Percentiles rank a stretch among this genome's conserved stretches.
Evolutionary conservation across 148 eudicot genomes (phyloP).

Genomic region (Vaccinium myrtillus): DNA sequence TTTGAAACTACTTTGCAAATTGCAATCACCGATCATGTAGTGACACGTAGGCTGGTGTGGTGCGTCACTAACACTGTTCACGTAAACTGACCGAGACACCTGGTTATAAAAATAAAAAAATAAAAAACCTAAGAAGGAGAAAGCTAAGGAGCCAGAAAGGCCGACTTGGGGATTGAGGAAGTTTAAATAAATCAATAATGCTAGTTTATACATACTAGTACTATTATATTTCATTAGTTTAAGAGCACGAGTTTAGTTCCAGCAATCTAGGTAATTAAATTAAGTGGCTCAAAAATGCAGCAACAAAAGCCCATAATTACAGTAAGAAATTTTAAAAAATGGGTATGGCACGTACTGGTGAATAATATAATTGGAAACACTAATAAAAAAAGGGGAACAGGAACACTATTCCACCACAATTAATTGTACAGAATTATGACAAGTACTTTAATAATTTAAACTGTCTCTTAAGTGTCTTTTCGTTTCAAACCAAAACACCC

Average conservation of each 20-base stretch:
- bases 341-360: neutral
- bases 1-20: no score
- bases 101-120: neutral
- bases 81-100: no score
- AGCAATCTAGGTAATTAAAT: slow-evolving; percentile 18
- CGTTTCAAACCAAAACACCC: no score
- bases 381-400: neutral
- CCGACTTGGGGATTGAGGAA: slow-evolving; percentile 26
- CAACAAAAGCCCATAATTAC: slow-evolving; percentile 6
- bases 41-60: no score
- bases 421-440: neutral
- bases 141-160: slow-evolving; percentile 17
- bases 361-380: neutral
- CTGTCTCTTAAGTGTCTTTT: no score
- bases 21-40: no score
- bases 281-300: neutral
- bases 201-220: neutral
- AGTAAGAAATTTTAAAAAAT: neutral
- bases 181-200: neutral
- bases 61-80: no score
- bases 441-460: no score
- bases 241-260: slow-evolving; percentile 30
- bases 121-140: neutral
- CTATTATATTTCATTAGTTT: slow-evolving; percentile 5
- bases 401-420: neutral